Evolutionary conservation across 2,329 filamentous ascomycete genomes (phyloP).

Genomic region (Volutella citrinella): DNA sequence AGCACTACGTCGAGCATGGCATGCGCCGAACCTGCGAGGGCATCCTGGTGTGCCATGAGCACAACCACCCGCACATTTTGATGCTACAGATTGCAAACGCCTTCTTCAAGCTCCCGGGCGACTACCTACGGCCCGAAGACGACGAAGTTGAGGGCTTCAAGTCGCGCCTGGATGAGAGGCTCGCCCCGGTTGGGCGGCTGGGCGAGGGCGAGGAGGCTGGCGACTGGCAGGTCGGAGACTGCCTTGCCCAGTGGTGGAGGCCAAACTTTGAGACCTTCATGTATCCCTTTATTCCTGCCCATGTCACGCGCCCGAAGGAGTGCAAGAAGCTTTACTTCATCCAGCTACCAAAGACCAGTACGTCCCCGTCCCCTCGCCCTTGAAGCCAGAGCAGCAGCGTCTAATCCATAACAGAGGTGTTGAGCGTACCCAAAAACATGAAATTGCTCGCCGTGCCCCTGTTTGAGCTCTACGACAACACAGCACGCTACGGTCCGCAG

Average conservation of each 20-base stretch:
- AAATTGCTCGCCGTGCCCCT: conserved; percentile 95
- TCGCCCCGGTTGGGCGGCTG: conserved; percentile 85
- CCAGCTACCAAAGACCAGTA: conserved; percentile 87
- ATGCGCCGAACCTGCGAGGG: conserved; percentile 98
- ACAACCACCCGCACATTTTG: conserved; percentile 97
- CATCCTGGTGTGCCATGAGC: conserved; percentile 95
- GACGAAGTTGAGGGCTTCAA: conserved; percentile 97
- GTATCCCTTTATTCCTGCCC: conserved; percentile 96
- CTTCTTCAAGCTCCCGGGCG: conserved; percentile 97
- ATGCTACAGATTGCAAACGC: conserved; percentile 99
- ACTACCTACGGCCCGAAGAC: conserved; percentile 86
- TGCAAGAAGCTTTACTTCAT: conserved; percentile 99
- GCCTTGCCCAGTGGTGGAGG: conserved; percentile 96
- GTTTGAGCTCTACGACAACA: conserved; percentile 98
- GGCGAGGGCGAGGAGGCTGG: conserved; percentile 80
- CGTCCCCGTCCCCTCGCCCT: conserved; percentile 1
- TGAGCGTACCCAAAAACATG: conserved; percentile 99
- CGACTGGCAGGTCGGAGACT: conserved; percentile 94
- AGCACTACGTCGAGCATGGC: conserved; percentile 87
- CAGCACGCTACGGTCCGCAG: conserved; percentile 88
- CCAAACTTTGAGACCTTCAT: conserved; percentile 99
- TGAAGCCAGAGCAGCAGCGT: neutral
- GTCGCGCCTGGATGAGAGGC: conserved; percentile 81
- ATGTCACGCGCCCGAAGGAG: conserved; percentile 95
- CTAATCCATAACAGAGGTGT: conserved; percentile 62